Percentiles rank a stretch among this genome's conserved stretches.
These are phyloP conservation scores for Aspergillus leporis DNA, from an alignment of 495 filamentous ascomycete genomes.

Conservation along the genomic window DNA sequence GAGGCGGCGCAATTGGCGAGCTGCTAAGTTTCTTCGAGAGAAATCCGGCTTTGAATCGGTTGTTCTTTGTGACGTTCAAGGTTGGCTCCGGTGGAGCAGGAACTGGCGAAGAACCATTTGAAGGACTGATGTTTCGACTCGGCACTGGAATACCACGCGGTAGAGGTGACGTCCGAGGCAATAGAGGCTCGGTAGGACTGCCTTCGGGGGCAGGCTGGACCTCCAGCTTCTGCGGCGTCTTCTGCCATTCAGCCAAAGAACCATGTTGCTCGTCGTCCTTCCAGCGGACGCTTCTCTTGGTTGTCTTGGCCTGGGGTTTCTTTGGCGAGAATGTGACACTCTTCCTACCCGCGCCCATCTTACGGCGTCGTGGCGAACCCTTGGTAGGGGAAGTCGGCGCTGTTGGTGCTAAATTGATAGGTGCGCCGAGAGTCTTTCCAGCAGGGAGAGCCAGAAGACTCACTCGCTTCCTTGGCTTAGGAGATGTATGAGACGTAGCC, in stretches of 20 bases:
- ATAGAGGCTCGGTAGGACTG: constrained; percentile 48
- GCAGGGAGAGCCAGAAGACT: constrained; percentile 44
- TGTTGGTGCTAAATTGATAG: constrained; percentile 38
- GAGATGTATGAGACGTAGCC: constrained; percentile 71
- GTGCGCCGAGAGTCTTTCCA: constrained; percentile 26
- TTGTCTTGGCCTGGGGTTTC: constrained; percentile 62
- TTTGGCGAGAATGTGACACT: constrained; percentile 81
- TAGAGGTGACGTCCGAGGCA: constrained; percentile 47
- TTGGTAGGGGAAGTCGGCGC: constrained; percentile 58
- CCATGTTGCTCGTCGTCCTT: constrained; percentile 87
- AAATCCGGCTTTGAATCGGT: constrained; percentile 90
- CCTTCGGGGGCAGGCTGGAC: constrained; percentile 44
- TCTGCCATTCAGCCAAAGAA: constrained; percentile 81
- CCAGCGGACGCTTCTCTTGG: constrained; percentile 85
- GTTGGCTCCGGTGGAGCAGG: constrained; percentile 33
- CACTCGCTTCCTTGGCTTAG: constrained; percentile 70
- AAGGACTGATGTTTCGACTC: constrained; percentile 41
- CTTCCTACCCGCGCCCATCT: constrained; percentile 69
- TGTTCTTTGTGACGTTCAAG: constrained; percentile 53
- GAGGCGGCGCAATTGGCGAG: constrained; percentile 63
- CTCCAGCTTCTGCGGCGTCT: constrained; percentile 71
- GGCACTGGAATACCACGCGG: constrained; percentile 43
- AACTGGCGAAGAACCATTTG: constrained; percentile 30
- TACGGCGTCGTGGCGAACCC: constrained; percentile 78
- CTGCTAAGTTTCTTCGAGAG: constrained; percentile 70